Base-by-base conservation (phyloP, 176 grass and related monocot species). In the Themeda triandra region DNA sequence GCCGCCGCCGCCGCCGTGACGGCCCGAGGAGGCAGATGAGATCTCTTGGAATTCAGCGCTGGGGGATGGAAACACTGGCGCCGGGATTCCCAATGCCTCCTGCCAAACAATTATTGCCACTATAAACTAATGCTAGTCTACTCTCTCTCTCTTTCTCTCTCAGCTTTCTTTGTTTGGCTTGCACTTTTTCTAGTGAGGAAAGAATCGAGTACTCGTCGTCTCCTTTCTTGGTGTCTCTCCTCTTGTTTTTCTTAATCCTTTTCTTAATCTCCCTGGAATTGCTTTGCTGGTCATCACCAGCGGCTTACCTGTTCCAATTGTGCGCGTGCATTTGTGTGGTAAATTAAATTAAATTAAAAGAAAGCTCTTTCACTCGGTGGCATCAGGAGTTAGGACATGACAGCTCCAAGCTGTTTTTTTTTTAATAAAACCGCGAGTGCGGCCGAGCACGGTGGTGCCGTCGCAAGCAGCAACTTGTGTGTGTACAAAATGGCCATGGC, bases 11-110 rank as follows among this genome's bases (percentile, higher is more conserved):
- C 6, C 4, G 6, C 33, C n/a, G 77, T 42, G 60, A 69, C 35
- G 33, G 37, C 71, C 44, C 25, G 8, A 54, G 31, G 63, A 76
- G 44, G 31, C 49, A 76, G 10, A 18, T 23, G 78, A 88, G 89
- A 84, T 91, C 88, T 91, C 89, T 86, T 60, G 79, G 83, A 89
- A 94, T 94, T 91, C 92, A 89, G 87, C 65, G 76, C 75, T 74
- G 13, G 80, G 60, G 48, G 80, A 87, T 80, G 80, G 89, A 89
- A 69, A 73, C 14, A 69, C 48, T 82, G 71, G 62, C 77, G 15
- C 37, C 62, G 75, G 78, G 89, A 80, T 91, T 87, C 89, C 89
- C 85, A 83, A 84, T 82, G 78, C 31, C 68, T 60, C 31, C 68
- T 60, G 49, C 85, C 85, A 65, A 49, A 84, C 70, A 84, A 87